phyloP scores from a whole-genome alignment of 805 yeast genomes.

The Danielozyma ontarioensis region DNA sequence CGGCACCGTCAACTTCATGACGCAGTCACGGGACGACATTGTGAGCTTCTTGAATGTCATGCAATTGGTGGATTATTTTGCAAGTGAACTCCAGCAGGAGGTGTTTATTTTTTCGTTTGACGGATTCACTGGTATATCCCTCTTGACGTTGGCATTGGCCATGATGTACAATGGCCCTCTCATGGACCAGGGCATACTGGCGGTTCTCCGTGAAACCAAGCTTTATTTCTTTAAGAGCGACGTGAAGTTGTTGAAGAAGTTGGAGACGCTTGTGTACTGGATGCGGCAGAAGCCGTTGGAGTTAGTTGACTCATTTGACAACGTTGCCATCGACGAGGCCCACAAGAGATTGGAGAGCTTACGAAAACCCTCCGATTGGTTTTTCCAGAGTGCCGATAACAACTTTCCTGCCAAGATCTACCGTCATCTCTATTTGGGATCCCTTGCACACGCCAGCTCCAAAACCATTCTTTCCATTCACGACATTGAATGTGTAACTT shows the following conservation, averaged over 20 bases:
- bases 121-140: conserved; percentile 33
- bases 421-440: conserved; percentile 26
- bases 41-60: conserved; percentile 24
- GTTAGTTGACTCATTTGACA: too few species aligned
- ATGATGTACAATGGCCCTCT: conserved; percentile 9
- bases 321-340: too few species aligned
- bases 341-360: conserved; percentile 1
- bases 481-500: conserved; percentile 21
- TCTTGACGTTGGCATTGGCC: conserved; percentile 15
- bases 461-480: conserved; percentile 18
- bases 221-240: conserved; percentile 27
- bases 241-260: conserved; percentile 20
- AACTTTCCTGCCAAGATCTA: conserved; percentile 31
- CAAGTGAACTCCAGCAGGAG: conserved; percentile 12
- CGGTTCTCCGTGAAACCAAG: conserved; percentile 15
- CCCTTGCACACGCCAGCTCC: conserved; percentile 30
- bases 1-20: conserved; percentile 18
- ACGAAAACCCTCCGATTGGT: conserved; percentile 26
- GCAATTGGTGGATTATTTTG: conserved; percentile 19
- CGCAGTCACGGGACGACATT: conserved; percentile 20
- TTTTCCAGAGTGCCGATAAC: conserved; percentile 22
- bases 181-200: conserved; percentile 21
- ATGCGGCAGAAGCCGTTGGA: too few species aligned
- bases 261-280: conserved; percentile 24
- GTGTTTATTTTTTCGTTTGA: conserved; percentile 30